Base-by-base conservation (phyloP, 257 asterid species). In the Gentiana dahurica region DNA sequence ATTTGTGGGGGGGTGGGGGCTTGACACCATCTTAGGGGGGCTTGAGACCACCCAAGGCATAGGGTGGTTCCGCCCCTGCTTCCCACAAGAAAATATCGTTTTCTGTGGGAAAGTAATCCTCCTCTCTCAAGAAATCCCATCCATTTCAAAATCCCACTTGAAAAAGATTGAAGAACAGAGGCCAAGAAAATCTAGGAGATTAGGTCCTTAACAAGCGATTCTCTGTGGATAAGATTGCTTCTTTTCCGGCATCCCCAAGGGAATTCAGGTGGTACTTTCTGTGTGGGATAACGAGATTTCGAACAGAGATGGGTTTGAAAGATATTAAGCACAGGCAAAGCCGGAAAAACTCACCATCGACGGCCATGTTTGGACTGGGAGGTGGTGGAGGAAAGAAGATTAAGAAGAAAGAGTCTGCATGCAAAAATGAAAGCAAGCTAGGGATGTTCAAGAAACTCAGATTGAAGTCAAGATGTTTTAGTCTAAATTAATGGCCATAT, bases 71-170 rank as follows among this genome's bases (percentile, higher is more conserved):
- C n/a, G n/a, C n/a, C n/a, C n/a, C n/a, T n/a, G n/a, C n/a, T n/a
- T n/a, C n/a, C n/a, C n/a, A n/a, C 49, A 45, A 0, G 82, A 80
- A 50, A 77, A 65, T 69, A 75, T 87, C 61, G 53, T 87, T 71
- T 87, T 84, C 73, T 84, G 92, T 8, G 94, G 92, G 1, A 87
- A 81, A 49, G 57, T 75, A 54, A 77, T 83, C 63, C 68, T 85
- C 54, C 47, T 34, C 58, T 63, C 49, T 61, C 62, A 67, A 55
- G 6, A 39, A 39, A 50, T 58, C 54, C 39, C 36, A 57, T 39
- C 3, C 44, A 39, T 39, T 3, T 3, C 6, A 39, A 39, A 3
- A 39, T 39, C 44, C 44, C 3, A 39, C 65, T 37, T 33, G 3
- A 48, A 10, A n/a, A 36, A 3, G 68, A 34, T 33, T 10, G 34